Conservation (phyloP, 116 monocot species). For the Papilionanthe hybrid region DNA sequence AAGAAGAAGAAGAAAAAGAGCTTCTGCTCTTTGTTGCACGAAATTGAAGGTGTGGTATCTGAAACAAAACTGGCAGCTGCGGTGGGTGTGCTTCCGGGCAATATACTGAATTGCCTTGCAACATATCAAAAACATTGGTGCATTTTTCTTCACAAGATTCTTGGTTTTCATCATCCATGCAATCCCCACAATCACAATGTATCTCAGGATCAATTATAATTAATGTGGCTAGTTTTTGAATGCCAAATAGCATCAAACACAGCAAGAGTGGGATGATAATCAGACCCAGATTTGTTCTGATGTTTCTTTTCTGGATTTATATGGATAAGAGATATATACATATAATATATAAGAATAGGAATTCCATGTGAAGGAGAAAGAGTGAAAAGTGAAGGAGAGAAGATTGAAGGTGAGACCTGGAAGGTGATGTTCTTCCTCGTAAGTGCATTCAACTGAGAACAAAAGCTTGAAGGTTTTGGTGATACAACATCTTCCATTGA, state of each 20-base stretch:
- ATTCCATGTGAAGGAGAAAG: background rate
- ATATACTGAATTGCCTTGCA: background rate
- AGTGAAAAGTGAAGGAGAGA: no score
- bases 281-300: conserved; percentile 2
- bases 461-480: conserved; percentile 5
- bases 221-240: background rate
- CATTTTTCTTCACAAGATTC: background rate
- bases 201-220: background rate
- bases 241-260: background rate
- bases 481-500: background rate
- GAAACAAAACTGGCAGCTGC: conserved; percentile 1
- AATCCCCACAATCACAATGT: background rate
- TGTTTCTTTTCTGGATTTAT: conserved; percentile 5
- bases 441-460: conserved; percentile 2
- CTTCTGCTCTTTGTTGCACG: background rate
- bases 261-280: conserved; percentile 6
- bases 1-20: background rate
- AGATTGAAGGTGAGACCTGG: background rate
- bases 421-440: conserved; percentile 8
- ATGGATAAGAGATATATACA: background rate
- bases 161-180: background rate
- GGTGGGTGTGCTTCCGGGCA: conserved; percentile 10
- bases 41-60: background rate
- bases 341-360: no score
- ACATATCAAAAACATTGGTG: background rate